Evolutionary conservation across 805 yeast species (phyloP).

Genomic region (Suhomyces sp.): DNA sequence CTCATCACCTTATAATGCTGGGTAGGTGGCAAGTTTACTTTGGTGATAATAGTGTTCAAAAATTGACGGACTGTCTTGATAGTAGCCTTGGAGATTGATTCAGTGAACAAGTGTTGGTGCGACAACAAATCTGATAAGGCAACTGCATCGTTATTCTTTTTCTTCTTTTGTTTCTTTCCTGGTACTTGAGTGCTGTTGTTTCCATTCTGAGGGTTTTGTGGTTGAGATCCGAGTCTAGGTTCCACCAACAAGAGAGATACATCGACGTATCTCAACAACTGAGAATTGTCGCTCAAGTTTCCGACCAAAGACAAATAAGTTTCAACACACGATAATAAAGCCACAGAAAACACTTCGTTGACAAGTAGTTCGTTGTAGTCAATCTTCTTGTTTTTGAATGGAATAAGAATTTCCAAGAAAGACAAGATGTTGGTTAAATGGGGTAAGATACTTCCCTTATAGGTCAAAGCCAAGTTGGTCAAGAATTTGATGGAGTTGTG

Average conservation of each 20-base stretch:
- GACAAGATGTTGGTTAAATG: conserved; percentile 52
- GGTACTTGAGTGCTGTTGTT: conserved; percentile 3
- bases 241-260: conserved; percentile 46
- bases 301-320: conserved; percentile 31
- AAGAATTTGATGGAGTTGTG: conserved; percentile 45
- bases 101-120: conserved; percentile 56
- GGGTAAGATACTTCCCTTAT: conserved; percentile 43
- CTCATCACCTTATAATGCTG: conserved; percentile 57
- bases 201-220: neutral
- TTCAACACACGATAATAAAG: conserved; percentile 28
- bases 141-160: conserved; percentile 40
- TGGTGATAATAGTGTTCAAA: conserved; percentile 47
- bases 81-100: conserved; percentile 40
- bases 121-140: conserved; percentile 70
- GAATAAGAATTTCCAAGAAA: conserved; percentile 57
- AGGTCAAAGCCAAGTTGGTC: conserved; percentile 31
- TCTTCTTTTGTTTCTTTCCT: conserved; percentile 26
- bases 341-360: conserved; percentile 43
- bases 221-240: conserved; percentile 27
- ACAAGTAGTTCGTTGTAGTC: conserved; percentile 30
- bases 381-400: conserved; percentile 42
- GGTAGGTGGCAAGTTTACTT: conserved; percentile 56
- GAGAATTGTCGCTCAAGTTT: conserved; percentile 48
- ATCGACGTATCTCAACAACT: conserved; percentile 57
- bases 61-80: conserved; percentile 41